phyloP scores from a whole-genome alignment of 2,329 filamentous ascomycete species.

The Trichophyton verrucosum region DNA sequence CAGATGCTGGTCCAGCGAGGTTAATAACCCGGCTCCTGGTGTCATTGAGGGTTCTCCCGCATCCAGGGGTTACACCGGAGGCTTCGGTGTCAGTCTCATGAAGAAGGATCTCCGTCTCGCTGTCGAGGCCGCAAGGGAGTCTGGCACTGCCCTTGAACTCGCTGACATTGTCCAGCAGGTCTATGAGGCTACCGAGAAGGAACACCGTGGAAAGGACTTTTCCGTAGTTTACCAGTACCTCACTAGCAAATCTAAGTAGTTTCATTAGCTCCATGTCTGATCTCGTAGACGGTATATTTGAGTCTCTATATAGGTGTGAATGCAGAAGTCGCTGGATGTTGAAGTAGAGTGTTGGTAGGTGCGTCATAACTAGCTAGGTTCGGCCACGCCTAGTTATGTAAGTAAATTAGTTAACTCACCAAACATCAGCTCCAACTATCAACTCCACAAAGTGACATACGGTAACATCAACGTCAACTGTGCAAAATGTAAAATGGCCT shows the following conservation, averaged over 20 bases:
- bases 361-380: too few species aligned
- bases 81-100: constrained; percentile 68
- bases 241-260: constrained; percentile 19
- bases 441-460: not conserved
- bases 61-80: constrained; percentile 60
- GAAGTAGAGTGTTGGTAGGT: too few species aligned
- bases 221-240: constrained; percentile 69
- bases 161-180: constrained; percentile 51
- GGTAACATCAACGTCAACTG: constrained; percentile 9
- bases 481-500: constrained; percentile 57
- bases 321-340: too few species aligned
- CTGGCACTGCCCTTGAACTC: constrained; percentile 52
- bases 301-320: too few species aligned
- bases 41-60: constrained; percentile 68
- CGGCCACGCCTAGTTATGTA: too few species aligned
- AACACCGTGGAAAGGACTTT: constrained; percentile 61
- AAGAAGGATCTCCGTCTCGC: constrained; percentile 66
- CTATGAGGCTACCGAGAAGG: constrained; percentile 53
- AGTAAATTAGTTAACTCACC: not conserved
- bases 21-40: constrained; percentile 88
- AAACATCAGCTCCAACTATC: not conserved
- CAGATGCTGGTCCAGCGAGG: constrained; percentile 88
- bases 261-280: not conserved
- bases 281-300: not conserved
- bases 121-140: constrained; percentile 57